Base-by-base conservation (phyloP, 192 early-diverging fungal species). In the Backusella macrospora region DNA sequence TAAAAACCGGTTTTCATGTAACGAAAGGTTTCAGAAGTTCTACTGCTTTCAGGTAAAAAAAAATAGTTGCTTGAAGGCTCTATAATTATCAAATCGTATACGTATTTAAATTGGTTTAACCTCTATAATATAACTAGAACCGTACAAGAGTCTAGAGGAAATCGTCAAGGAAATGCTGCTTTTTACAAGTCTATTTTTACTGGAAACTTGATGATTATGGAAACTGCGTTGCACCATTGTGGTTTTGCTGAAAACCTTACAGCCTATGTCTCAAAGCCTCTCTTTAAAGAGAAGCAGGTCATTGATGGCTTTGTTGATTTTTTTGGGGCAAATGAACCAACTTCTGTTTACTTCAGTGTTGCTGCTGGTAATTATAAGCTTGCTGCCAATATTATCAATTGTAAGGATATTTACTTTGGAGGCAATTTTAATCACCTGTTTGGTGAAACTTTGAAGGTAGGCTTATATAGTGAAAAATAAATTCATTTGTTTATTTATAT, bases 141-240 rank as follows among this genome's bases (percentile, higher is more conserved):
- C 26, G 86, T 88, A 0, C 80, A 87, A 67, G 81, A 88, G 29
- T 87, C 87, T 3, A 82, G 87, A 55, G 87, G 87, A 23, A 88
- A 88, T 62, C 65, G 86, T 1, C 74, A 83, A 68, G 87, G 87
- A 38, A 83, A 88, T 67, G 73, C 76, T 34, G 81, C 80, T 2
- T 85, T 78, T 45, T 72, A 71, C 40, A 39, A 16, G 16, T 39
- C 59, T 3, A 15, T 45, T 39, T 16, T 18, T 15, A 15, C 13
- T 29, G 39, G 63, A 62, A 29, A 29, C 6, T 4, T 62, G 62
- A n/a, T 70, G 70, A 43, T 10, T 6, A 45, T 29, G 12, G 47
- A 62, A 55, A 52, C 48, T 16, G 42, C 52, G 44, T 38, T 39
- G 13, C 37, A 44, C 21, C 18, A 72, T 34, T 42, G 21, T 37